Evolutionary conservation across 208 protist genomes (phyloP).

Genomic region (Trypanosoma cruzi): DNA sequence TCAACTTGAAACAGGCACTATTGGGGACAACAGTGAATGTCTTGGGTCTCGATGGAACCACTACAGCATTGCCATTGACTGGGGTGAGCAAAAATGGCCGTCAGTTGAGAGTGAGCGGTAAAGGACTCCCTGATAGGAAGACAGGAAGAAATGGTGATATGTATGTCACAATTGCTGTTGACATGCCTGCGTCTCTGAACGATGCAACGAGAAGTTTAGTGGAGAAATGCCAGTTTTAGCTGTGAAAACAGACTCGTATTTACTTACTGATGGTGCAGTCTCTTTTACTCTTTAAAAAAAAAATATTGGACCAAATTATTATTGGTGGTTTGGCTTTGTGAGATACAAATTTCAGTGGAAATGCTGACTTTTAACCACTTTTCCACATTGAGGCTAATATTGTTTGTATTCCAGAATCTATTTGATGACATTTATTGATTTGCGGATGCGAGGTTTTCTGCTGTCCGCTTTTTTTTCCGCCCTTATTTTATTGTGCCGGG

Average conservation of each 20-base stretch:
- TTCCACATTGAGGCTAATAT: no score
- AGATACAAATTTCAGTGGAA: no score
- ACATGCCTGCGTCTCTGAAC: slow-evolving; percentile 77
- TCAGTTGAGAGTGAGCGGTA: slow-evolving; percentile 65
- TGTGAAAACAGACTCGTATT: neutral
- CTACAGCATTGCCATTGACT: slow-evolving; percentile 57
- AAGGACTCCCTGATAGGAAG: slow-evolving; percentile 83
- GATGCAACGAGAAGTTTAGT: slow-evolving; percentile 78
- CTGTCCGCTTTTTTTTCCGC: neutral
- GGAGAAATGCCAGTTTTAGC: slow-evolving; percentile 82
- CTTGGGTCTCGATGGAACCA: slow-evolving; percentile 60
- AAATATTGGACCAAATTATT: no score
- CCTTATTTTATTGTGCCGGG: neutral
- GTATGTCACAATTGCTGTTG: slow-evolving; percentile 72
- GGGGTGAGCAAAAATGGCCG: slow-evolving; percentile 79
- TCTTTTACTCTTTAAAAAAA: no score
- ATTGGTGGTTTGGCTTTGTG: no score
- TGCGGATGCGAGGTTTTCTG: neutral
- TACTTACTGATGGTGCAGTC: no score
- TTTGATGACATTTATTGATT: no score
- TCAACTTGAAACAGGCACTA: slow-evolving; percentile 85
- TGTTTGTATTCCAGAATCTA: no score
- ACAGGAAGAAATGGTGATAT: slow-evolving; percentile 68
- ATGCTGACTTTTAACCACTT: no score
- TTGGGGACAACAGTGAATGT: slow-evolving; percentile 78